phyloP scores from a whole-genome alignment of 169 alveolate species.

The Toxoplasma gondii region DNA sequence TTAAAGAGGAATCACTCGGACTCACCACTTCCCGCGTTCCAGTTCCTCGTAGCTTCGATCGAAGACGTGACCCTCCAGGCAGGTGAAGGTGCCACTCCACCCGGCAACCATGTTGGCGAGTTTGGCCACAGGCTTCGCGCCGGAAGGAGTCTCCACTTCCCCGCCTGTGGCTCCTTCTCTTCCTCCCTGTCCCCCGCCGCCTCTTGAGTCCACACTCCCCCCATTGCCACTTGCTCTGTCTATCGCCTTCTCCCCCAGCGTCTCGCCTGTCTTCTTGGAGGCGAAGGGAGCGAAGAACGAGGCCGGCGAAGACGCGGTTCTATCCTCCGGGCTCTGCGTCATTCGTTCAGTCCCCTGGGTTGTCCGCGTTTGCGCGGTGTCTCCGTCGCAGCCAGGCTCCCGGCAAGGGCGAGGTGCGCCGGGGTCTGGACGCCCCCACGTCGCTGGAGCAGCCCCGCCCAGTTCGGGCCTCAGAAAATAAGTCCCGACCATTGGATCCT shows the following conservation, averaged over 20 bases:
- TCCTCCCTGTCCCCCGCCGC: no score
- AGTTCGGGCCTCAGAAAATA: no score
- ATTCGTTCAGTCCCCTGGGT: no score
- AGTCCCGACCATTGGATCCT: not conserved
- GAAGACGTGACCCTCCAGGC: conserved; percentile 20
- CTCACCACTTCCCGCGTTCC: not conserved
- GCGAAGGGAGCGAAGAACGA: not conserved
- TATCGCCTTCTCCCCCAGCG: not conserved
- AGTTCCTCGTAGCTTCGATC: conserved; percentile 6
- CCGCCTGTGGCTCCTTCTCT: no score
- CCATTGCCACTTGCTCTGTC: not conserved
- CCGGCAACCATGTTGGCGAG: not conserved
- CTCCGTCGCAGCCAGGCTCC: no score
- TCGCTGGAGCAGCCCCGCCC: no score
- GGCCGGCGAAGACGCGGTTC: not conserved
- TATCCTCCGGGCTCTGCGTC: not conserved
- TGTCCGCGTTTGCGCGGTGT: no score
- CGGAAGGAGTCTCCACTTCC: no score
- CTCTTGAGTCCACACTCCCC: not conserved
- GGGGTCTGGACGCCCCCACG: no score
- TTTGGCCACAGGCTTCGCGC: no score
- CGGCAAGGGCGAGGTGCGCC: no score
- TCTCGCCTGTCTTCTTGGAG: not conserved
- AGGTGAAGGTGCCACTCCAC: not conserved
- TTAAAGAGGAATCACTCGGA: no score